These are phyloP conservation scores for Didymella pinodella DNA, from an alignment of 2,329 filamentous ascomycete species.

Conservation along the genomic window DNA sequence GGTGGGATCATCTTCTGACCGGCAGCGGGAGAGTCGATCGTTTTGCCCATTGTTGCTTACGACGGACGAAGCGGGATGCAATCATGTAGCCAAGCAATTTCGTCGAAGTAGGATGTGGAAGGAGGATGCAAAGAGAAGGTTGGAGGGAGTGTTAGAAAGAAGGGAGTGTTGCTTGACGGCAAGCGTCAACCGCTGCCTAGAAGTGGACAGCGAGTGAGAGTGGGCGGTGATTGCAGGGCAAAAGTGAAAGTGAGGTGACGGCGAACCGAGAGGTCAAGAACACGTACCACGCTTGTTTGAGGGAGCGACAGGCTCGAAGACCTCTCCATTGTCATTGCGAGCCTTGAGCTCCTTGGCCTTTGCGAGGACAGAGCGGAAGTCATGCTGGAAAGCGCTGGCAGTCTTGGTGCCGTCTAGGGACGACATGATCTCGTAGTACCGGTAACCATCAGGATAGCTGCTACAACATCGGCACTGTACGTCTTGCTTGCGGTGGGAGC, in stretches of 20 bases:
- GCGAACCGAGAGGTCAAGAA: background rate
- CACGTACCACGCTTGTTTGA: slow-evolving; percentile 33
- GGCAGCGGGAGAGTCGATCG: slow-evolving; percentile 8
- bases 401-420: slow-evolving; percentile 32
- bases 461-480: slow-evolving; percentile 26
- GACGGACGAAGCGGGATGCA: background rate
- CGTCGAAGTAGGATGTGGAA: background rate
- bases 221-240: background rate
- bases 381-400: slow-evolving; percentile 29
- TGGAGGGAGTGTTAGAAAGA: background rate
- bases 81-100: background rate
- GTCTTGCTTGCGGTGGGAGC: slow-evolving; percentile 9
- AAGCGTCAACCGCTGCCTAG: slow-evolving; percentile 7
- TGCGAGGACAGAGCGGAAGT: slow-evolving; percentile 25
- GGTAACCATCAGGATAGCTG: slow-evolving; percentile 25
- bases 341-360: slow-evolving; percentile 31
- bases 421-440: slow-evolving; percentile 31
- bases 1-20: slow-evolving; percentile 31
- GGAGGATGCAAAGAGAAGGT: background rate
- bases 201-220: slow-evolving; percentile 6
- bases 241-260: slow-evolving; percentile 12
- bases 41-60: slow-evolving; percentile 29
- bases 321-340: slow-evolving; percentile 25
- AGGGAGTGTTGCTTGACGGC: background rate
- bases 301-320: slow-evolving; percentile 27